These are phyloP conservation scores for Hypericum androsaemum DNA, from an alignment of 345 rosid genomes.

Conservation along the genomic window DNA sequence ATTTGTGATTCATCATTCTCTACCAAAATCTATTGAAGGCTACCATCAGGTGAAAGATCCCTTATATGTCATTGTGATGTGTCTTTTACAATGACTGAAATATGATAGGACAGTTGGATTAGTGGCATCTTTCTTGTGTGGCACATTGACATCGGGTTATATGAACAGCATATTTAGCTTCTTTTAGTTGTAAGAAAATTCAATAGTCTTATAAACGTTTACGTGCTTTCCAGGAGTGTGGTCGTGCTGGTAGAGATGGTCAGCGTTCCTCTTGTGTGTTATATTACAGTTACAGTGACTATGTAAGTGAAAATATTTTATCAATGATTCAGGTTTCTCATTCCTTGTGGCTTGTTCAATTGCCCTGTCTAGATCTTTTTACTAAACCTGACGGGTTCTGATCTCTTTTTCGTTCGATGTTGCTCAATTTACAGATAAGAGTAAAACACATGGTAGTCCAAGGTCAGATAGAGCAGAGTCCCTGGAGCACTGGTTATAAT, in stretches of 20 bases:
- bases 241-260: conserved; percentile 99
- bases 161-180: too few species aligned
- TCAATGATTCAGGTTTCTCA: conserved; percentile 7
- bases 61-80: too few species aligned
- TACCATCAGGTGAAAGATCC: conserved; percentile 71
- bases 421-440: conserved; percentile 47
- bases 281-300: conserved; percentile 91
- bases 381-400: neutral
- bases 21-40: conserved; percentile 98
- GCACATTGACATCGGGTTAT: too few species aligned
- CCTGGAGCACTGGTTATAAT: conserved; percentile 49
- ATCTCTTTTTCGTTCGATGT: too few species aligned
- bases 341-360: conserved; percentile 5
- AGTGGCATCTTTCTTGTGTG: too few species aligned
- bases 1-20: conserved; percentile 97
- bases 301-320: conserved; percentile 40
- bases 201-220: too few species aligned
- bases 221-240: conserved; percentile 62
- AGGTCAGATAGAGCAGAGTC: conserved; percentile 74
- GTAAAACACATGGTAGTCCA: conserved; percentile 92
- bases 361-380: neutral
- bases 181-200: too few species aligned
- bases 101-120: too few species aligned
- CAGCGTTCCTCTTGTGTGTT: conserved; percentile 80
- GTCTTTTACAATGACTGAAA: too few species aligned